These are phyloP conservation scores for Colletotrichum shisoi DNA, from an alignment of 2,329 filamentous ascomycete genomes.

Conservation along the genomic window DNA sequence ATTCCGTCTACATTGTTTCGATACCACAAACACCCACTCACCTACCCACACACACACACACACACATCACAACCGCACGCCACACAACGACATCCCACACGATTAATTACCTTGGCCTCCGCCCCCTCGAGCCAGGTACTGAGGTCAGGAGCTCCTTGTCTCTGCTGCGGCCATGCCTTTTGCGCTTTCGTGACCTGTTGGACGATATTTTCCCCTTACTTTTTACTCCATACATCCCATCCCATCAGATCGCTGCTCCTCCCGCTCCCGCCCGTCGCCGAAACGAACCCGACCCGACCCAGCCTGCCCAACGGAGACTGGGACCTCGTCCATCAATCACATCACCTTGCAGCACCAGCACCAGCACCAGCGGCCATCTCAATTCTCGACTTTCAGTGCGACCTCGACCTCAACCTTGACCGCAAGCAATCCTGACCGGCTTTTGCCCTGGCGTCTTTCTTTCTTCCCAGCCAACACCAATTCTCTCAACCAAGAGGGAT, in stretches of 20 bases:
- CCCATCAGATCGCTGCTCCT: slow-evolving; percentile 39
- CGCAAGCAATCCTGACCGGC: slow-evolving; percentile 1
- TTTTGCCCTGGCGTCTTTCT: not conserved
- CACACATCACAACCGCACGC: not conserved
- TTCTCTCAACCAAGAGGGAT: not conserved
- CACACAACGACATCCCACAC: not conserved
- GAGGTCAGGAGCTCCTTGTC: slow-evolving; percentile 15
- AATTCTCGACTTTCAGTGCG: slow-evolving; percentile 8
- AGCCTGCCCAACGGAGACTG: slow-evolving; percentile 16
- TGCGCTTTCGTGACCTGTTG: slow-evolving; percentile 12
- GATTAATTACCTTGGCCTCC: not conserved
- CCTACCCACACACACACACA: not conserved
- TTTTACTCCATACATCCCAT: slow-evolving; percentile 32
- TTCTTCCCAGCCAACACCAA: not conserved
- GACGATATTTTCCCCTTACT: slow-evolving; percentile 6
- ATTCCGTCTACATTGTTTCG: too few species aligned
- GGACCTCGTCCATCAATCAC: slow-evolving; percentile 23
- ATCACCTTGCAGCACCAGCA: slow-evolving; percentile 28
- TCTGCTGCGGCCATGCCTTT: slow-evolving; percentile 2
- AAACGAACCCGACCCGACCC: slow-evolving; percentile 38
- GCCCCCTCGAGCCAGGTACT: slow-evolving; percentile 7
- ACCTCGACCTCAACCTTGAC: slow-evolving; percentile 16
- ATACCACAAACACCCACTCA: too few species aligned
- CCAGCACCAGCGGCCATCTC: slow-evolving; percentile 6
- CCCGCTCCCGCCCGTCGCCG: slow-evolving; percentile 38